Evolutionary conservation across 148 eudicot genomes (phyloP).

Genomic region (Linanthus parryae): DNA sequence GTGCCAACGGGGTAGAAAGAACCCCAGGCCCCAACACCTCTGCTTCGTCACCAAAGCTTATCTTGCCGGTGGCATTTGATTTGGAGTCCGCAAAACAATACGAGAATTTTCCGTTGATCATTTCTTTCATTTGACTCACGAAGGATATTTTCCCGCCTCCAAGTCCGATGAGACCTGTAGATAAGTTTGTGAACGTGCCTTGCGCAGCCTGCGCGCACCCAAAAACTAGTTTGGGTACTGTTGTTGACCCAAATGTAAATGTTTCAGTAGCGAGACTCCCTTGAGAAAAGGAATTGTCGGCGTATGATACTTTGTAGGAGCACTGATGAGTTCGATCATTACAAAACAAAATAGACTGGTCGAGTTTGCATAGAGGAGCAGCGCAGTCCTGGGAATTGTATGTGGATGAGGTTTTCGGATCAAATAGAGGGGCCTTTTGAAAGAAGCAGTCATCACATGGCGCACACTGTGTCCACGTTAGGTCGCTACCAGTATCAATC

Average conservation of each 20-base stretch:
- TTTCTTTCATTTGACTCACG: conserved; percentile 15
- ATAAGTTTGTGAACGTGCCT: conserved; percentile 17
- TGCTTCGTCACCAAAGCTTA: conserved; percentile 42
- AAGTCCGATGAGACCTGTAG: conserved; percentile 37
- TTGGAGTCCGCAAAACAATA: conserved; percentile 21
- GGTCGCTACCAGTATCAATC: conserved; percentile 39
- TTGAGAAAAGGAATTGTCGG: conserved; percentile 15
- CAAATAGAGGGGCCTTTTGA: conserved; percentile 18
- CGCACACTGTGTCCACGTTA: conserved; percentile 37
- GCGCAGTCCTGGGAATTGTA: conserved; percentile 12
- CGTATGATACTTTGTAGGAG: conserved; percentile 22
- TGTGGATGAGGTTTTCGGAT: conserved; percentile 18
- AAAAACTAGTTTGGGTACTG: conserved; percentile 11
- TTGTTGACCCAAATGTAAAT: conserved; percentile 18
- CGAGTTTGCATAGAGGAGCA: conserved; percentile 5
- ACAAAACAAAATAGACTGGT: not conserved
- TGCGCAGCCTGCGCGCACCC: conserved; percentile 26
- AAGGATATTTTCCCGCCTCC: conserved; percentile 32
- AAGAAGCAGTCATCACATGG: conserved; percentile 28
- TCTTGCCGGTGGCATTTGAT: conserved; percentile 26
- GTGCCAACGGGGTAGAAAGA: conserved; percentile 40
- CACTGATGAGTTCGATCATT: conserved; percentile 9
- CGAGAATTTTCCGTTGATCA: conserved; percentile 25
- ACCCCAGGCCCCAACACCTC: conserved; percentile 28
- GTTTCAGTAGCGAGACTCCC: conserved; percentile 29